A percentile compares a stretch with the other conserved stretches of the same genome.
These are phyloP conservation scores for Ceratocystis alfenasii DNA, from an alignment of 2,329 filamentous ascomycete species.

Conservation along the genomic window DNA sequence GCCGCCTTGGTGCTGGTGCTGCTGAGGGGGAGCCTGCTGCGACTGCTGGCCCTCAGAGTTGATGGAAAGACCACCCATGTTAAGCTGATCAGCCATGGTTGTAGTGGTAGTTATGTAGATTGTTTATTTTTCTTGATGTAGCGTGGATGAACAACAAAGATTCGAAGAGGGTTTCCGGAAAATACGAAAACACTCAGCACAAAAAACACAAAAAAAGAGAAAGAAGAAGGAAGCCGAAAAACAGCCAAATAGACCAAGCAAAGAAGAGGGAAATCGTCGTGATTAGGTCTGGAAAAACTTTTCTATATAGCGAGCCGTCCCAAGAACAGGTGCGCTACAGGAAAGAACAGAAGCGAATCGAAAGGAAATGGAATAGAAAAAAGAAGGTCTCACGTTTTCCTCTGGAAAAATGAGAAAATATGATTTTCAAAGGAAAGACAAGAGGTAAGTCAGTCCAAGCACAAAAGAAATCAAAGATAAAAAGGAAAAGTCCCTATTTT, in stretches of 20 bases:
- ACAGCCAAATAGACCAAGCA: background rate
- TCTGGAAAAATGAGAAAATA: conserved; percentile 37
- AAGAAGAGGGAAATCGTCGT: background rate
- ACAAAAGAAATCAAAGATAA: conserved; percentile 22
- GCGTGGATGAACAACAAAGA: background rate
- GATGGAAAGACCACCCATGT: conserved; percentile 57
- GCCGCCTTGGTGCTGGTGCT: conserved; percentile 13
- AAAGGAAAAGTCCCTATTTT: conserved; percentile 19
- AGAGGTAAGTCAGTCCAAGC: conserved; percentile 22
- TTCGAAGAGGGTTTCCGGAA: background rate
- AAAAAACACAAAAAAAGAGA: background rate
- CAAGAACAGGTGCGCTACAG: conserved; percentile 17
- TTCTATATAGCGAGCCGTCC: conserved; percentile 17
- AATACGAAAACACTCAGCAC: background rate
- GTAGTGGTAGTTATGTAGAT: conserved; percentile 4
- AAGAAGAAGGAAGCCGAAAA: background rate
- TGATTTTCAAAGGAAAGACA: conserved; percentile 23
- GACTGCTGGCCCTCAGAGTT: conserved; percentile 31
- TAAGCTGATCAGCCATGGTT: conserved; percentile 72
- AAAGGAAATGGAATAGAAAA: conserved; percentile 31
- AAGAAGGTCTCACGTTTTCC: conserved; percentile 33
- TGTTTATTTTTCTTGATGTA: conserved; percentile 9
- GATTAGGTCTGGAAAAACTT: conserved; percentile 8
- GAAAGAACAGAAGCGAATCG: conserved; percentile 27
- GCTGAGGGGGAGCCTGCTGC: conserved; percentile 24